Evolutionary conservation across 257 asterid genomes (phyloP).

Genomic region (Fraxinus cuspidata): DNA sequence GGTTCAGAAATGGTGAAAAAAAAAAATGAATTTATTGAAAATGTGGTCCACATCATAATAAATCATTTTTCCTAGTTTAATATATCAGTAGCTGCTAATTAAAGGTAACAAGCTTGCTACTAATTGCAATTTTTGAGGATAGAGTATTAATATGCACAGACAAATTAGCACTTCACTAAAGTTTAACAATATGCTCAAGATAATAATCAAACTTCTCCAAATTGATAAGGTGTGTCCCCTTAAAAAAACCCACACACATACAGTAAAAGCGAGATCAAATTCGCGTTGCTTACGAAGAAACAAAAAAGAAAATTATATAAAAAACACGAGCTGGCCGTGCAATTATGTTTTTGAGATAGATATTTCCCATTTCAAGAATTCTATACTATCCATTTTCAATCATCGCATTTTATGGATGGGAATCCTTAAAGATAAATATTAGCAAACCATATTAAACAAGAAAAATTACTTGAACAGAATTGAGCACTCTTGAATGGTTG

Average conservation of each 20-base stretch:
- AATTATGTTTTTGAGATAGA: background rate
- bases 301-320: too few relatives aligned
- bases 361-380: background rate
- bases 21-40: background rate
- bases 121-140: background rate
- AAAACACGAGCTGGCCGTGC: too few relatives aligned
- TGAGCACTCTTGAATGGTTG: slow-evolving; percentile 82
- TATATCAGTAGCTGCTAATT: background rate
- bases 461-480: slow-evolving; percentile 69
- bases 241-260: background rate
- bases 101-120: background rate
- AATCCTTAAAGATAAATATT: background rate
- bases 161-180: background rate
- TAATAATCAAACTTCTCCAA: background rate
- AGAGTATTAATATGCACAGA: background rate
- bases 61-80: background rate
- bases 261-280: background rate
- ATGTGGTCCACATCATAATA: background rate
- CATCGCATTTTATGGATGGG: background rate
- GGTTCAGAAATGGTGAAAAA: background rate
- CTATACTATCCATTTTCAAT: background rate
- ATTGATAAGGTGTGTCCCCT: background rate
- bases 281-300: background rate
- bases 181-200: background rate
- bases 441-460: background rate